phyloP scores from a whole-genome alignment of 352 stramenopile genomes.

The Pythium pectinolyticum region DNA sequence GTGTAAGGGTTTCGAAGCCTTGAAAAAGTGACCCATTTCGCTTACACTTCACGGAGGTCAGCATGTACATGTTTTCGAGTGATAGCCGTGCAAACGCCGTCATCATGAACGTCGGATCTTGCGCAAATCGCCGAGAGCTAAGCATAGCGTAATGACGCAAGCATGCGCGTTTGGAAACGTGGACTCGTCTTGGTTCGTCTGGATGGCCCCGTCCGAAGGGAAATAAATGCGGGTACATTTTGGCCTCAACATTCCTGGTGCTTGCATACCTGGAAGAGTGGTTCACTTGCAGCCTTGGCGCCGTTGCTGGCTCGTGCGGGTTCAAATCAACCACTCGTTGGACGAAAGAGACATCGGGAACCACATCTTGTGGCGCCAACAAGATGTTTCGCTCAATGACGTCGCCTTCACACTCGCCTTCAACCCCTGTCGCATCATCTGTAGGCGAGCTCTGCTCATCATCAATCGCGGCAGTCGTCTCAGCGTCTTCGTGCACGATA shows the following conservation, averaged over 20 bases:
- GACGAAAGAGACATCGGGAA: background rate
- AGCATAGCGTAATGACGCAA: constrained; percentile 6
- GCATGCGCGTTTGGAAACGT: constrained; percentile 8
- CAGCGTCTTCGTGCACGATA: background rate
- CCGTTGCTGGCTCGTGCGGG: background rate
- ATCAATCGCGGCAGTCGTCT: background rate
- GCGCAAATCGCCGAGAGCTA: constrained; percentile 5
- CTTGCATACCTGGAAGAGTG: constrained; percentile 8
- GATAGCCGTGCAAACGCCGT: constrained; percentile 2
- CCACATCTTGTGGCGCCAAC: background rate
- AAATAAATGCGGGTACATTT: constrained; percentile 12
- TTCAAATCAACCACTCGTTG: constrained; percentile 14
- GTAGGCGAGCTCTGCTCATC: background rate
- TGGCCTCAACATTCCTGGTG: constrained; percentile 2
- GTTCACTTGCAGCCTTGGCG: background rate
- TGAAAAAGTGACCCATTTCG: background rate
- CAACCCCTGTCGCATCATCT: background rate
- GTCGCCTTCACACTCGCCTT: background rate
- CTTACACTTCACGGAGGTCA: constrained; percentile 10
- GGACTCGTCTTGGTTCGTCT: background rate
- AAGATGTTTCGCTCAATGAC: constrained; percentile 11
- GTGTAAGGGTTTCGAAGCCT: constrained; percentile 3
- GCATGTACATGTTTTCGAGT: constrained; percentile 16
- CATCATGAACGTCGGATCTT: constrained; percentile 7
- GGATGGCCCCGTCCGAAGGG: constrained; percentile 13